Evolutionary conservation across 148 eudicot species (phyloP).

Genomic region (Silene latifolia): DNA sequence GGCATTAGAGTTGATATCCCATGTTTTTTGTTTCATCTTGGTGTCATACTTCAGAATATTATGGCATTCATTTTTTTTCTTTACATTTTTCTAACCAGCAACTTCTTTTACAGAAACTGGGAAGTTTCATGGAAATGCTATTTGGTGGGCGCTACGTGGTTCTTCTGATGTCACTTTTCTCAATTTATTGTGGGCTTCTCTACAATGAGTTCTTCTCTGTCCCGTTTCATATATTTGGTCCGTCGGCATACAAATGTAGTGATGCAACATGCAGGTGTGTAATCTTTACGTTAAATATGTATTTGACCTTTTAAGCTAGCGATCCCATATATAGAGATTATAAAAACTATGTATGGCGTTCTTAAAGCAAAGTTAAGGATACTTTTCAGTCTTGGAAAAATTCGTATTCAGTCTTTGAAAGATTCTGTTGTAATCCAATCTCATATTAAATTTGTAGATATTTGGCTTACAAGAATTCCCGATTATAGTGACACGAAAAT

Average conservation of each 20-base stretch:
- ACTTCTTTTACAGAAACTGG: slow-evolving; percentile 68
- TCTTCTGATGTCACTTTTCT: slow-evolving; percentile 88
- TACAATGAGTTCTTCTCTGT: slow-evolving; percentile 98
- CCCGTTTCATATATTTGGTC: slow-evolving; percentile 91
- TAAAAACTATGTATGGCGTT: not conserved
- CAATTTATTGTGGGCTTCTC: slow-evolving; percentile 89
- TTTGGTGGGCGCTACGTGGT: slow-evolving; percentile 97
- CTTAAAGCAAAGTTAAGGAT: not conserved
- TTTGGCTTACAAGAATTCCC: not conserved
- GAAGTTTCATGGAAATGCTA: slow-evolving; percentile 99
- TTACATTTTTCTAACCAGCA: slow-evolving; percentile 18
- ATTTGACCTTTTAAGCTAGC: not conserved
- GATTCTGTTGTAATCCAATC: not conserved
- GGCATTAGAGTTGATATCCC: not conserved
- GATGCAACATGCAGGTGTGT: slow-evolving; percentile 82
- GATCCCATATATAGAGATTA: not conserved
- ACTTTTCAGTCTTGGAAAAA: not conserved
- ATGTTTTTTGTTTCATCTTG: not conserved
- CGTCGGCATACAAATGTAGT: slow-evolving; percentile 87
- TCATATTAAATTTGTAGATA: not conserved
- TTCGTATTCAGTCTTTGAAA: not conserved
- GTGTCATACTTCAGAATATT: slow-evolving; percentile 1
- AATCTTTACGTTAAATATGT: not conserved
- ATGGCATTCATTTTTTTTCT: not conserved
- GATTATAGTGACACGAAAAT: not conserved